Evolutionary conservation across 2,329 filamentous ascomycete species (phyloP), one percentile per base, ranked within the genome.

Genomic region (Boeremia exigua): DNA sequence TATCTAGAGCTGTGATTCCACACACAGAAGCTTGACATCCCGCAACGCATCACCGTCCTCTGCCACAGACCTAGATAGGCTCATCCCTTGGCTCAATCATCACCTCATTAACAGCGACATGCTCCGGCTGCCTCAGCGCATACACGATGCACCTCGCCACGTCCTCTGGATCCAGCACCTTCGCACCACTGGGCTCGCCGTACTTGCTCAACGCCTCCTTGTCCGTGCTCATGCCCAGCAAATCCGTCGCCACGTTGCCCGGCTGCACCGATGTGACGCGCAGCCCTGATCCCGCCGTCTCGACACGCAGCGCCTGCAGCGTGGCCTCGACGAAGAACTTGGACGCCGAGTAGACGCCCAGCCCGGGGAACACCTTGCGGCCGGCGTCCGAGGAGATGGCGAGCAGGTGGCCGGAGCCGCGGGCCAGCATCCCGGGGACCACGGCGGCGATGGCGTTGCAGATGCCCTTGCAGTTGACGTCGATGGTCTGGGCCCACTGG

Each of bases 291-390:
- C 88, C 89, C 0, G 88, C 90, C 0, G 89, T 93, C 80, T 94
- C 90, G 7, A 93, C 76, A 8, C 90, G 85, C 62, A 94, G 75
- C 29, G 81, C 81, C 74, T 93, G 90, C n/a, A 94, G 80, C 0
- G 89, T 90, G 1, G 89, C 90, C 73, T 94, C 90, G 50, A 94
- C 89, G 70, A 94, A 94, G 82, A 93, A 92, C 73, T 94, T 94
- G 75, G 85, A 89, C 25, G 88, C 90, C 0, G 88, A 91, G 80
- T 94, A 94, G 32, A 94, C 90, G 48, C 90, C 90, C 11, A 93
- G 78, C 0, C 90, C 90, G 0, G 90, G 89, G 78, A 93, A 93
- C 7, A 92, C 88, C 73, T 92, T 92, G 52, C 90, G 86, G 0
- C 90, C 90, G 1, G 90, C 90, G 61, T 93, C 90, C 0, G 90